Base-by-base conservation (phyloP, 257 asterid genomes). In the Salvia hispanica region DNA sequence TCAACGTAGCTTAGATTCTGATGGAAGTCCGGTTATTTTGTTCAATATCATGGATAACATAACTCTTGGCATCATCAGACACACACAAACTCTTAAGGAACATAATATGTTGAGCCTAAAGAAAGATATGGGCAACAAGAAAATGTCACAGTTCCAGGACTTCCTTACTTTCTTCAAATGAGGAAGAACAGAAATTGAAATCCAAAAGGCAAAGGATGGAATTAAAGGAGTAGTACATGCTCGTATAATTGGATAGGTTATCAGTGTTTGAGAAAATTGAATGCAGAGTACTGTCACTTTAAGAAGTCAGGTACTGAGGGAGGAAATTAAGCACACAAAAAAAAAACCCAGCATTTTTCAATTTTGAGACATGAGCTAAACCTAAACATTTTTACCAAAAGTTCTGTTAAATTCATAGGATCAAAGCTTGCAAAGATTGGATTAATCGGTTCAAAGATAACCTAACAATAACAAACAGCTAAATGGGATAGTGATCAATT, bases 221-320 rank as follows among this genome's bases (percentile, higher is more conserved):
- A 14, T 7, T 2, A 10, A 60, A 40, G 43, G 16, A 58, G 62
- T 9, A 25, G 21, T 4, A 3, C 6, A 69, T 55, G 45, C 58
- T 40, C 44, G 62, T 67, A 66, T 75, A 68, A 18, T 73, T 37
- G 67, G 58, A 42, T 47, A 37, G 55, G 63, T 59, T 16, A 56
- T 70, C 64, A 7, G 64, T 51, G 47, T 10, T 53, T 64, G 7
- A 62, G 59, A 68, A 40, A 71, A 14, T 69, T 57, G 54, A 53
- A 52, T 18, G 34, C 40, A 51, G 18, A 15, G n/a, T 34, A 75
- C 51, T 21, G 12, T 56, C 58, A 71, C 14, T 60, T 46, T 66
- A 59, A 52, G 12, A 64, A 18, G 42, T 42, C 59, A 52, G 48
- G 34, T 14, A 53, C 37, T 21, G 36, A 21, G 36, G 36, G 5